Evolutionary conservation across 345 rosid genomes (phyloP).

Genomic region (Dovyalis caffra): DNA sequence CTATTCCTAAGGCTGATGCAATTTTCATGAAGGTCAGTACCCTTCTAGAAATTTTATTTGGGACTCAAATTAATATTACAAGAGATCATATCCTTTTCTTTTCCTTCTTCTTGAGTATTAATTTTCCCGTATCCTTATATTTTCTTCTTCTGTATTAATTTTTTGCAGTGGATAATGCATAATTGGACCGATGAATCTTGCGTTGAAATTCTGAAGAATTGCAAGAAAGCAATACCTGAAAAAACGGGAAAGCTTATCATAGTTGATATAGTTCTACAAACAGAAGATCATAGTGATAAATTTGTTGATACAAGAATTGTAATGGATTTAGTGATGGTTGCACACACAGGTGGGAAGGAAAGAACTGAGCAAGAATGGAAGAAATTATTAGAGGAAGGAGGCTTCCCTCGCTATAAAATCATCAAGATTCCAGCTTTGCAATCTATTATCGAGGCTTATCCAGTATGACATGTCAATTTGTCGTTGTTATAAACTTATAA

Average conservation of each 20-base stretch:
- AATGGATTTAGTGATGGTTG: slow-evolving; percentile 35
- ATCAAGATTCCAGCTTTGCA: slow-evolving; percentile 30
- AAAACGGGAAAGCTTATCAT: slow-evolving; percentile 29
- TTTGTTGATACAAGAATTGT: slow-evolving; percentile 18
- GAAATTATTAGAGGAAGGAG: slow-evolving; percentile 27
- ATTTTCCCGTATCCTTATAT: no score
- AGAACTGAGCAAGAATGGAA: slow-evolving; percentile 43
- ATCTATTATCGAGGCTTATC: slow-evolving; percentile 42
- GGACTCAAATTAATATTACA: no score
- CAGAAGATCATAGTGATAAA: background rate
- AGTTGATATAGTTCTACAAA: slow-evolving; percentile 24
- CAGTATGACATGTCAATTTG: background rate
- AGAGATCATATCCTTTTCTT: no score
- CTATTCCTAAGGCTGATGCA: slow-evolving; percentile 34
- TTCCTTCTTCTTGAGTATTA: no score
- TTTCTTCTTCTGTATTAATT: background rate
- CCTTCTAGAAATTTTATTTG: no score
- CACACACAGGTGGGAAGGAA: slow-evolving; percentile 31
- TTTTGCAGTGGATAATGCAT: background rate
- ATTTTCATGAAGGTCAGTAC: slow-evolving; percentile 31
- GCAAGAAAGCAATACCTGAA: slow-evolving; percentile 17
- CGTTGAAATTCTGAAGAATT: background rate
- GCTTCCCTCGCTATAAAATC: slow-evolving; percentile 38
- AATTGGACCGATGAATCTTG: background rate
- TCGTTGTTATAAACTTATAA: no score